Evolutionary conservation across 73 alveolate species (phyloP).

Genomic region (Paramecium biaurelia): DNA sequence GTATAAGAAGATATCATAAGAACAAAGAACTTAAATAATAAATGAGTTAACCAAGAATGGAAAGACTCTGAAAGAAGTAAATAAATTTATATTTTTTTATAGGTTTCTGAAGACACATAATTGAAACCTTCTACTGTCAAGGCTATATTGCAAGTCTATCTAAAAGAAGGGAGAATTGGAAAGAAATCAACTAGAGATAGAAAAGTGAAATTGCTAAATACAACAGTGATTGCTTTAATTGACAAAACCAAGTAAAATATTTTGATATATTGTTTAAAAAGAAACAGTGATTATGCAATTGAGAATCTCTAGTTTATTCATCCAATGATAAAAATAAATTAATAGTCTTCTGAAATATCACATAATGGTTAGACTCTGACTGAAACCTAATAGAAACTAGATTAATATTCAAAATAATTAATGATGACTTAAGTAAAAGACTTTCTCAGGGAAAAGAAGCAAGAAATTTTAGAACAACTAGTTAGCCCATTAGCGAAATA

Average conservation of each 20-base stretch:
- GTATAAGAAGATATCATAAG: neutral
- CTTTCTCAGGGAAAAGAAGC: neutral
- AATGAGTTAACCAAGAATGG: constrained; percentile 39
- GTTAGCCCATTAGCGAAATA: neutral
- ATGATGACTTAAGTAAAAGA: neutral
- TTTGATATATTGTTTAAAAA: neutral
- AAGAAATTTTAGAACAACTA: neutral
- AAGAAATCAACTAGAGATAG: constrained; percentile 60
- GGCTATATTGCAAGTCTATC: constrained; percentile 50
- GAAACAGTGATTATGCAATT: neutral
- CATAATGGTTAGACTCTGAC: constrained; percentile 41
- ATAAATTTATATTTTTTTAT: neutral
- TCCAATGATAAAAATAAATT: neutral
- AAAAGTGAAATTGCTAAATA: constrained; percentile 28
- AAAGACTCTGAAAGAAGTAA: constrained; percentile 54
- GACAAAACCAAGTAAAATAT: neutral
- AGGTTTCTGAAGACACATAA: constrained; percentile 50
- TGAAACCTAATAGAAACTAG: constrained; percentile 1
- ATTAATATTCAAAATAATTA: neutral
- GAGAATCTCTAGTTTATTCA: neutral
- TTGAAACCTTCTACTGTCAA: constrained; percentile 59
- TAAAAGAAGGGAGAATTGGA: constrained; percentile 63
- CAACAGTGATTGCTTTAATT: constrained; percentile 11
- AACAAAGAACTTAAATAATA: neutral
- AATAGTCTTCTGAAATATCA: constrained; percentile 7